Base-by-base conservation (phyloP, 2,329 filamentous ascomycete genomes). In the Diaporthe sp. region DNA sequence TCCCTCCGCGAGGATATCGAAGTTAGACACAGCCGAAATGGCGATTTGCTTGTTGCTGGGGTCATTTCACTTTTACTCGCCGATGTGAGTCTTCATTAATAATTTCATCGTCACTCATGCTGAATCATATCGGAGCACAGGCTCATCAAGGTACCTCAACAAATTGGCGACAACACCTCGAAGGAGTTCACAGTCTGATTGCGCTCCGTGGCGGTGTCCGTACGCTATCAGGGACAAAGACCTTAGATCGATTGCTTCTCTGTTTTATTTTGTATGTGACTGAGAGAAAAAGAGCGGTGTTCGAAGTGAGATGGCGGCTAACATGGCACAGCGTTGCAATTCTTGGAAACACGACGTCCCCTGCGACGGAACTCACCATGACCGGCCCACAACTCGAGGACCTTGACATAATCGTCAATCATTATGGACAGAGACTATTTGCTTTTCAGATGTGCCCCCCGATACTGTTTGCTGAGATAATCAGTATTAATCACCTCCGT, bases 401-500 rank as follows among this genome's bases (percentile, higher is more conserved):
- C 3, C 68, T 82, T 13, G 77, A 81, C 9, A 73, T 78, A 38
- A 75, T 82, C 1, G 17, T 81, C 17, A 35, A 80, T 4, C 35
- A 77, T 1, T 81, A 79, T 64, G 64, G 70, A 33, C 38, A 66
- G 8, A 76, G 60, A 0, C 38, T 76, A 8, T 78, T 77, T 25
- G 75, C 78, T 1, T 82, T 82, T 64, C 78, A 80, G 4, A 78
- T 81, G 66, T 84, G 79, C 47, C 83, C 84, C 0, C 74, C 78
- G 4, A 55, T 78, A 0, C 77, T 85, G 0, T 84, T 85, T 35
- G 66, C 74, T 22, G 81, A 83, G 47, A 79, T 83, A 10, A 78
- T 84, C 60, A 79, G 75, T 50, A 83, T 85, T 68, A 85, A 84
- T 71, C 71, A 82, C 61, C 77, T 86, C 33, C 82, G 84, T 4